Percentiles rank a stretch among this genome's conserved stretches.
Conservation (phyloP, 1,284 basidiomycete genomes). For the Athelia sp. region DNA sequence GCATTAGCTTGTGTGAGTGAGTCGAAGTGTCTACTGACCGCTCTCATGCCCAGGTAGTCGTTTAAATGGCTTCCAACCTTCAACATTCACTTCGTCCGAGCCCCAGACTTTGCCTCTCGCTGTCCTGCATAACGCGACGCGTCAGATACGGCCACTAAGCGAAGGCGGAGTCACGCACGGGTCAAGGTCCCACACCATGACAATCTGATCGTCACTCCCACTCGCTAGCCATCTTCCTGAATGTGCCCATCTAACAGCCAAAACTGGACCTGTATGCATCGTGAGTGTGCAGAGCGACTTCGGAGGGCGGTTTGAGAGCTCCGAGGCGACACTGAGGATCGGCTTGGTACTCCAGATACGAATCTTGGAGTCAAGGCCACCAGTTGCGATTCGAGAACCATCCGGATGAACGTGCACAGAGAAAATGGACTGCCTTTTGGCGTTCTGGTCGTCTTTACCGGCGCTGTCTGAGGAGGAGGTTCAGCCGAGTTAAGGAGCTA, state of each 20-base stretch:
- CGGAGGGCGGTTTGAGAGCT: slow-evolving; percentile 73
- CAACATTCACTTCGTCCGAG: slow-evolving; percentile 91
- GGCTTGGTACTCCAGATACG: slow-evolving; percentile 97
- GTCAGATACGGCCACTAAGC: background rate
- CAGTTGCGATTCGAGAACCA: slow-evolving; percentile 92
- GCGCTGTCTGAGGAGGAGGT: slow-evolving; percentile 17
- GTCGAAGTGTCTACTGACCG: slow-evolving; percentile 40
- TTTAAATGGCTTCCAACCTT: slow-evolving; percentile 94
- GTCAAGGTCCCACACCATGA: slow-evolving; percentile 97
- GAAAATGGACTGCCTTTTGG: slow-evolving; percentile 85
- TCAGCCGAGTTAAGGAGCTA: background rate
- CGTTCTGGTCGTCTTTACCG: slow-evolving; percentile 28
- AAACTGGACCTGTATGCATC: slow-evolving; percentile 92
- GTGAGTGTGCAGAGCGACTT: slow-evolving; percentile 88
- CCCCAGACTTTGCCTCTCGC: slow-evolving; percentile 88
- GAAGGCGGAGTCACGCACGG: slow-evolving; percentile 54
- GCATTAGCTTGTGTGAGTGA: background rate
- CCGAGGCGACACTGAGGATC: slow-evolving; percentile 73
- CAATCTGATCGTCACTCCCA: slow-evolving; percentile 92
- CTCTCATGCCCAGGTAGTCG: slow-evolving; percentile 91
- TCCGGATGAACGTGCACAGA: slow-evolving; percentile 94
- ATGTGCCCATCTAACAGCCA: slow-evolving; percentile 95
- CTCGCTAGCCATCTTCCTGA: slow-evolving; percentile 93
- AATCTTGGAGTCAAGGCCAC: slow-evolving; percentile 92
- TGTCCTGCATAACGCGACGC: slow-evolving; percentile 36